These are phyloP conservation scores for Cryptococcus sp. DNA, from an alignment of 1,284 basidiomycete genomes.

Conservation along the genomic window DNA sequence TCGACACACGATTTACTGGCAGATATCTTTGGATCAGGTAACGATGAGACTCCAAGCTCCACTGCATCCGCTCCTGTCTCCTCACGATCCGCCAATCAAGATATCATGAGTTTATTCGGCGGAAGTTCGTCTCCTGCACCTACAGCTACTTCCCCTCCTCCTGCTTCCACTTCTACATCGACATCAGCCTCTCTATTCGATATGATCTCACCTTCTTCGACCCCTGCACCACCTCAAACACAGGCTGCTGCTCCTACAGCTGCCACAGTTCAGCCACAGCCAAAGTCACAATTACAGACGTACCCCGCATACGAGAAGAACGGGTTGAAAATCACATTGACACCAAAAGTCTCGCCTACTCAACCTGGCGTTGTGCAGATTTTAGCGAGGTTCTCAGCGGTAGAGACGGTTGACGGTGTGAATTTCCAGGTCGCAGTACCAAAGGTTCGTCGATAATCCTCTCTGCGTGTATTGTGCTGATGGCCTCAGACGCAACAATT, in stretches of 20 bases:
- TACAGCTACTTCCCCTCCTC: conserved; percentile 24
- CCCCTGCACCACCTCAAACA: conserved; percentile 19
- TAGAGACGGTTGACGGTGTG: conserved; percentile 59
- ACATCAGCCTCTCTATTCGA: conserved; percentile 34
- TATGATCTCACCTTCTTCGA: conserved; percentile 24
- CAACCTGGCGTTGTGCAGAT: conserved; percentile 86
- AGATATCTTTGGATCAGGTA: conserved; percentile 78
- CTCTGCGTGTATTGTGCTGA: not conserved
- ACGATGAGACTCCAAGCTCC: conserved; percentile 21
- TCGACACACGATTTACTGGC: conserved; percentile 85
- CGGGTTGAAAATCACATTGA: conserved; percentile 80
- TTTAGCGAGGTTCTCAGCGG: conserved; percentile 76
- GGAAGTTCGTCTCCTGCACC: conserved; percentile 36
- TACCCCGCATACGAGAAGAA: conserved; percentile 91
- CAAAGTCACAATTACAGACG: conserved; percentile 55
- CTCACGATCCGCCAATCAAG: conserved; percentile 64
- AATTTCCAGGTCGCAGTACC: conserved; percentile 98
- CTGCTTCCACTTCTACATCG: conserved; percentile 12
- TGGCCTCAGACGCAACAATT: conserved; percentile 81
- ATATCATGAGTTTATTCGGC: conserved; percentile 88
- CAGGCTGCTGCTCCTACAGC: conserved; percentile 18
- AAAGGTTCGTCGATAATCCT: conserved; percentile 57
- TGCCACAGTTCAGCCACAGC: conserved; percentile 42
- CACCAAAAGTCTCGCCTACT: conserved; percentile 71
- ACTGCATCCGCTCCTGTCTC: conserved; percentile 41